Evolutionary conservation across 192 early-diverging fungal genomes (phyloP).

Genomic region (Linderina pennispora): DNA sequence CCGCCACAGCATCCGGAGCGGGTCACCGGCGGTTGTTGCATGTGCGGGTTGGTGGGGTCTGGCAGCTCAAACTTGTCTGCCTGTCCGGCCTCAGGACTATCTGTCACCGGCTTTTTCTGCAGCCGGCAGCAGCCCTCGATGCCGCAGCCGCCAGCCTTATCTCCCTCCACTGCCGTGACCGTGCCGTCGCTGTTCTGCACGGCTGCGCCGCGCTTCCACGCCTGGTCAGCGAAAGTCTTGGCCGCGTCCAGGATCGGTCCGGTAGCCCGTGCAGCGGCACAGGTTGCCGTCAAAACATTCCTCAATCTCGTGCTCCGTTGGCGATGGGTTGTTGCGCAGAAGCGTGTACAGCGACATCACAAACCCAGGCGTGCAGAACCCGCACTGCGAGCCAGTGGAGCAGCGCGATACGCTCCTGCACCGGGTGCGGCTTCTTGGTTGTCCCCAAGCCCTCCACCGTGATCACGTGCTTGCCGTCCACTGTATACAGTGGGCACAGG

Average conservation of each 20-base stretch:
- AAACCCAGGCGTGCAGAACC: slow-evolving; percentile 89
- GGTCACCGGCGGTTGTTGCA: not conserved
- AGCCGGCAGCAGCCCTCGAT: slow-evolving; percentile 48
- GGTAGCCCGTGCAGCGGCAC: slow-evolving; percentile 88
- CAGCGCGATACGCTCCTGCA: slow-evolving; percentile 69
- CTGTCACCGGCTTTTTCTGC: slow-evolving; percentile 7
- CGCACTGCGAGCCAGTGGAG: slow-evolving; percentile 81
- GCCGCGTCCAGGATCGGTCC: slow-evolving; percentile 83
- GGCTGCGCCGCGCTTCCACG: slow-evolving; percentile 31
- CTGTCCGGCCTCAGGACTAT: not conserved
- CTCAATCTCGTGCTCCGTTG: slow-evolving; percentile 69
- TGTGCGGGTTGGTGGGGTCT: not conserved
- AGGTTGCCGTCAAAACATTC: slow-evolving; percentile 84
- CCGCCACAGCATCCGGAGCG: slow-evolving; percentile 9
- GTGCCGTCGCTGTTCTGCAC: slow-evolving; percentile 8
- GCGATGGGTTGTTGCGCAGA: slow-evolving; percentile 62
- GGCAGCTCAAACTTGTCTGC: not conserved
- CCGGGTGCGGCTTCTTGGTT: slow-evolving; percentile 60
- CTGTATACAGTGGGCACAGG: slow-evolving; percentile 60
- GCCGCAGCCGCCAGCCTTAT: slow-evolving; percentile 30
- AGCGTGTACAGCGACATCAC: slow-evolving; percentile 82
- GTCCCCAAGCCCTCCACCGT: slow-evolving; percentile 78
- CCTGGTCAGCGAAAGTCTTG: slow-evolving; percentile 54
- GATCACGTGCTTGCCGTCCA: slow-evolving; percentile 77
- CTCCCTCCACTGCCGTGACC: slow-evolving; percentile 11